Evolutionary conservation across 176 grass and related monocot species (phyloP).

Genomic region (Alopecurus myosuroides): DNA sequence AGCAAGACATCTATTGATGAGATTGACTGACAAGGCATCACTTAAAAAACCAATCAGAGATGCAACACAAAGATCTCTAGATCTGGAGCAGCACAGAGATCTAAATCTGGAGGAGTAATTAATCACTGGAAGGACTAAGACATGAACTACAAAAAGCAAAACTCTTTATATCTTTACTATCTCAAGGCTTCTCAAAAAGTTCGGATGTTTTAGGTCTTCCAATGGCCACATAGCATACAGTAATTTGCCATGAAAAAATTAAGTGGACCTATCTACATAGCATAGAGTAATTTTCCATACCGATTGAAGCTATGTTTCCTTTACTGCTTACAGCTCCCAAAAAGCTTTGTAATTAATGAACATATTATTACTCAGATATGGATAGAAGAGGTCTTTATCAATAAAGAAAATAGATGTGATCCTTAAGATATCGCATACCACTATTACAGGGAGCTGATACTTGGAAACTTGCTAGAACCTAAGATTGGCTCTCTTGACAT

Average conservation of each 20-base stretch:
- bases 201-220: slow-evolving; percentile 25
- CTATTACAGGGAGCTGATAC: slow-evolving; percentile 33
- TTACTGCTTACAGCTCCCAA: slow-evolving; percentile 38
- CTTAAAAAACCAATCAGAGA: too few species aligned
- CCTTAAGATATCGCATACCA: slow-evolving; percentile 11
- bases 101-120: too few species aligned
- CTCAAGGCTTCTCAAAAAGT: slow-evolving; percentile 11
- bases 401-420: background rate
- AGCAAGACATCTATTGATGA: too few species aligned
- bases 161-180: slow-evolving; percentile 29
- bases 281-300: slow-evolving; percentile 30
- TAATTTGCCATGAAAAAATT: slow-evolving; percentile 14
- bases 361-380: slow-evolving; percentile 17
- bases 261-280: slow-evolving; percentile 27
- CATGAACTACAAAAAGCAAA: too few species aligned
- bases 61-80: too few species aligned
- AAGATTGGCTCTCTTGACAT: background rate
- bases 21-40: too few species aligned
- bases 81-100: too few species aligned
- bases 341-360: background rate
- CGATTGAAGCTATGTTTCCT: slow-evolving; percentile 37
- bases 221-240: too few species aligned
- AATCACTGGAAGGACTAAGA: too few species aligned
- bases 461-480: slow-evolving; percentile 26
- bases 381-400: slow-evolving; percentile 5